These are phyloP conservation scores for Wickerhamiella infanticola DNA, from an alignment of 1,139 yeast genomes.

Conservation along the genomic window DNA sequence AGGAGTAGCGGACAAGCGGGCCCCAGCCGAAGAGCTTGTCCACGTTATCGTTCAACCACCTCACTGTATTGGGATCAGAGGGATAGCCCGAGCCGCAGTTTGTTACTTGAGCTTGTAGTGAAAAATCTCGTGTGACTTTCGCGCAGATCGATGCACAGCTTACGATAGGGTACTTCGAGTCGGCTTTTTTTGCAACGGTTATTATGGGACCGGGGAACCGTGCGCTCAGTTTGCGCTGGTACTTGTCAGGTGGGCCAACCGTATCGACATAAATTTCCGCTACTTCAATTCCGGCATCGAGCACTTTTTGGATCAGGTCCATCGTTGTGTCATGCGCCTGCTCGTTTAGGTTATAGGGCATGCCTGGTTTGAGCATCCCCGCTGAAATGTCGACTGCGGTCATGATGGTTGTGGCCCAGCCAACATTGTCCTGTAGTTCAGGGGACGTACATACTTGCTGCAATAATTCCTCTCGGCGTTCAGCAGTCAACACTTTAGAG, in stretches of 20 bases:
- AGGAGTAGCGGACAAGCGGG: constrained; percentile 62
- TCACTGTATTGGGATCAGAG: constrained; percentile 68
- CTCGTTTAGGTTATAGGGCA: constrained; percentile 65
- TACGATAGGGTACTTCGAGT: constrained; percentile 83
- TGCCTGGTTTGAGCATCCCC: constrained; percentile 65
- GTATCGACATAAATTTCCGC: constrained; percentile 78
- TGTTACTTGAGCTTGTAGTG: constrained; percentile 30
- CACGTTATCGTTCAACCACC: constrained; percentile 49
- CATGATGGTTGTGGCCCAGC: constrained; percentile 78
- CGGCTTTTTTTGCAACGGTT: constrained; percentile 92
- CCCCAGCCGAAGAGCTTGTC: constrained; percentile 84
- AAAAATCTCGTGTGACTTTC: constrained; percentile 80
- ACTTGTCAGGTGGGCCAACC: constrained; percentile 84
- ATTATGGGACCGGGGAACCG: constrained; percentile 58
- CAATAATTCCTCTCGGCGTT: constrained; percentile 47
- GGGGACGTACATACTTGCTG: constrained; percentile 31
- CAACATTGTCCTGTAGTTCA: constrained; percentile 44
- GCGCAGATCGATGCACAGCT: constrained; percentile 97
- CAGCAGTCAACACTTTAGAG: constrained; percentile 72
- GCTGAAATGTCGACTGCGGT: constrained; percentile 77
- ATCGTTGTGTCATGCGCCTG: constrained; percentile 96
- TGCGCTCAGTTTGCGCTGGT: constrained; percentile 56
- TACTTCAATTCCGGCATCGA: constrained; percentile 47
- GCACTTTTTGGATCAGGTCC: constrained; percentile 45
- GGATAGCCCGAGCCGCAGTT: constrained; percentile 88